Conservation (phyloP, 2,329 filamentous ascomycete species). For the Kalmusia sp. region DNA sequence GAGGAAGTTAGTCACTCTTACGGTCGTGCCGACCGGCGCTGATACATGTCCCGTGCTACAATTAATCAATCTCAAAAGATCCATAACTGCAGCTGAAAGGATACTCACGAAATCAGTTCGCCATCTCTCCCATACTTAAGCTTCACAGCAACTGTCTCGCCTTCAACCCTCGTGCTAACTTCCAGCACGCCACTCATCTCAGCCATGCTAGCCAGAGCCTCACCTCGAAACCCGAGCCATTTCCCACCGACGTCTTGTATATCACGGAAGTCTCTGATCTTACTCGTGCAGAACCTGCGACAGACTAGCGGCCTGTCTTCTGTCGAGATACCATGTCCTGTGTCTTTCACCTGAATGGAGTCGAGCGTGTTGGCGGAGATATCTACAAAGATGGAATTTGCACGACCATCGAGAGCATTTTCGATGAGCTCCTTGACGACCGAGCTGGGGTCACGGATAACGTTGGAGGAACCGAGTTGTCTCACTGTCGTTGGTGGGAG, state of each 20-base stretch:
- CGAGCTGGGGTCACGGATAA: conserved; percentile 65
- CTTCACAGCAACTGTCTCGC: conserved; percentile 64
- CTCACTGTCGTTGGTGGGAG: conserved; percentile 55
- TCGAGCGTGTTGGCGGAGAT: conserved; percentile 72
- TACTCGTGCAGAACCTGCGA: conserved; percentile 76
- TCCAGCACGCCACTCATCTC: conserved; percentile 63
- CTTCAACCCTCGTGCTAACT: conserved; percentile 69
- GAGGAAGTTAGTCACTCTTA: conserved; percentile 68
- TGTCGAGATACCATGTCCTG: conserved; percentile 72
- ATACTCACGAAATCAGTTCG: conserved; percentile 51
- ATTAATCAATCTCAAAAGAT: conserved; percentile 9
- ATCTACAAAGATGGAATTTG: conserved; percentile 69
- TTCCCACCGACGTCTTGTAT: conserved; percentile 62
- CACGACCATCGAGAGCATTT: conserved; percentile 76
- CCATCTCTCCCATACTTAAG: conserved; percentile 61
- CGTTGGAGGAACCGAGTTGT: conserved; percentile 67
- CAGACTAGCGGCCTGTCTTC: conserved; percentile 69
- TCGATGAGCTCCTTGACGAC: conserved; percentile 80
- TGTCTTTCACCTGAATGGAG: conserved; percentile 68
- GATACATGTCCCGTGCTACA: conserved; percentile 49
- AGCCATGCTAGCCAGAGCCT: conserved; percentile 72
- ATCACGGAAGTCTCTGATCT: conserved; percentile 70
- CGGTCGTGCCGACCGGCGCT: conserved; percentile 72
- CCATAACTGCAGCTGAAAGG: not conserved
- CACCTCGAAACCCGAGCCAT: conserved; percentile 78